A percentile compares a stretch with the other conserved stretches of the same genome.
Evolutionary conservation across 1,139 yeast species (phyloP).

Genomic region (Torulaspora globosa): DNA sequence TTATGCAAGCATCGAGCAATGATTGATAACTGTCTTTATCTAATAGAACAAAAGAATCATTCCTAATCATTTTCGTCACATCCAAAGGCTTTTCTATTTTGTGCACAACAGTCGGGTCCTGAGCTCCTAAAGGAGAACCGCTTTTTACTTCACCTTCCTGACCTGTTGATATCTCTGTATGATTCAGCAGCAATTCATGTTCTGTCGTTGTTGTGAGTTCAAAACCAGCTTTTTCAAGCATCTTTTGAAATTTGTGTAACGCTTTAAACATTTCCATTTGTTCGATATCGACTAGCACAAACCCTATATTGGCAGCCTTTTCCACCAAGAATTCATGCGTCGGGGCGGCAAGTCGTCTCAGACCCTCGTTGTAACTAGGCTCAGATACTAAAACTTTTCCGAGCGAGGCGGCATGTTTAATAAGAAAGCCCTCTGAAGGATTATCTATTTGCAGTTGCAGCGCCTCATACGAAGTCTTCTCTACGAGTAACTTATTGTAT

Average conservation of each 20-base stretch:
- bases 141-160: neutral
- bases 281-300: constrained; percentile 7
- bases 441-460: constrained; percentile 18
- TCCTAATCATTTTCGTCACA: neutral
- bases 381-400: constrained; percentile 17
- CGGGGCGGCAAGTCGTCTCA: constrained; percentile 4
- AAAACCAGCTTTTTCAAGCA: neutral
- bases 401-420: constrained; percentile 25
- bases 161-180: neutral
- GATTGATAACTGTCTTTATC: constrained; percentile 15
- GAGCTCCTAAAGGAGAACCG: constrained; percentile 9
- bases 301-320: constrained; percentile 5
- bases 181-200: neutral
- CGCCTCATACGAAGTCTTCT: constrained; percentile 14
- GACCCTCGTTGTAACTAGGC: constrained; percentile 2
- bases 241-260: neutral
- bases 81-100: constrained; percentile 1
- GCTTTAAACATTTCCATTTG: constrained; percentile 17
- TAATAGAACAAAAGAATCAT: constrained; percentile 11
- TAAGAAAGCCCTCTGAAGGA: constrained; percentile 29
- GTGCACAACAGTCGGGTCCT: neutral
- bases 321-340: constrained; percentile 6
- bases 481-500: constrained; percentile 25
- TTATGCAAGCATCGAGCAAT: constrained; percentile 15
- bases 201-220: neutral